A percentile compares a stretch with the other conserved stretches of the same genome.
phyloP scores from a whole-genome alignment of 2,329 filamentous ascomycete genomes.

The Boeremia exigua region DNA sequence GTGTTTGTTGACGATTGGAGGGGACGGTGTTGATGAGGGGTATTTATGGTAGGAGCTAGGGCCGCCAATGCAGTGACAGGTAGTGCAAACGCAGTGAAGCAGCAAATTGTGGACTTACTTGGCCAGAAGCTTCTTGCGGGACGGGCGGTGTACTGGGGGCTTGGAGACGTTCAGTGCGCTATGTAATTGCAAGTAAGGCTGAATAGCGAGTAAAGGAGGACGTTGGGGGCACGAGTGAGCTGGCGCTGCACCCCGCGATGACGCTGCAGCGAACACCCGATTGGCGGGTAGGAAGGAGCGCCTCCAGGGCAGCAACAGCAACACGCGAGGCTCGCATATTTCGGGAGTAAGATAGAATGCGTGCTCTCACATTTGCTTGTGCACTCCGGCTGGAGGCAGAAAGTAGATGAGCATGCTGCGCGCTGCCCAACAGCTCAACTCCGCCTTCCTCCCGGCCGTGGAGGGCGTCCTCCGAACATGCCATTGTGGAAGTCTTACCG shows the following conservation, averaged over 20 bases:
- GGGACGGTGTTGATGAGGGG: constrained; percentile 19
- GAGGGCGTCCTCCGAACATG: constrained; percentile 19
- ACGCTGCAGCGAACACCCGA: constrained; percentile 33
- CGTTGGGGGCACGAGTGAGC: constrained; percentile 35
- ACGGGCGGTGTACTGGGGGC: constrained; percentile 32
- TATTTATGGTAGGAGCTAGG: constrained; percentile 30
- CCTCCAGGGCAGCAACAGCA: background rate
- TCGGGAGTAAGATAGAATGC: constrained; percentile 6
- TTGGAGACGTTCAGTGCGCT: constrained; percentile 16
- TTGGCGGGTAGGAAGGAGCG: constrained; percentile 26
- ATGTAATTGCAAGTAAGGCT: constrained; percentile 19
- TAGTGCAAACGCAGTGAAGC: constrained; percentile 15
- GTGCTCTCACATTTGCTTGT: background rate
- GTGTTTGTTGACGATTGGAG: constrained; percentile 30
- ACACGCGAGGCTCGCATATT: background rate
- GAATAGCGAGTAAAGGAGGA: constrained; percentile 25
- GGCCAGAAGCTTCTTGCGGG: constrained; percentile 24
- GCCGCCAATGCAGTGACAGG: constrained; percentile 16
- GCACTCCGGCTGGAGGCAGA: constrained; percentile 4
- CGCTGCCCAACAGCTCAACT: constrained; percentile 25
- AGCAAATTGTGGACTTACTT: constrained; percentile 23
- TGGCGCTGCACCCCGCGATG: constrained; percentile 40
- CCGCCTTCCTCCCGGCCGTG: constrained; percentile 36
- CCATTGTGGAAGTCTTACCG: constrained; percentile 12
- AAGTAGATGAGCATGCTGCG: constrained; percentile 13